phyloP scores from a whole-genome alignment of 2,329 filamentous ascomycete species.

The Paecilomyces niveus region DNA sequence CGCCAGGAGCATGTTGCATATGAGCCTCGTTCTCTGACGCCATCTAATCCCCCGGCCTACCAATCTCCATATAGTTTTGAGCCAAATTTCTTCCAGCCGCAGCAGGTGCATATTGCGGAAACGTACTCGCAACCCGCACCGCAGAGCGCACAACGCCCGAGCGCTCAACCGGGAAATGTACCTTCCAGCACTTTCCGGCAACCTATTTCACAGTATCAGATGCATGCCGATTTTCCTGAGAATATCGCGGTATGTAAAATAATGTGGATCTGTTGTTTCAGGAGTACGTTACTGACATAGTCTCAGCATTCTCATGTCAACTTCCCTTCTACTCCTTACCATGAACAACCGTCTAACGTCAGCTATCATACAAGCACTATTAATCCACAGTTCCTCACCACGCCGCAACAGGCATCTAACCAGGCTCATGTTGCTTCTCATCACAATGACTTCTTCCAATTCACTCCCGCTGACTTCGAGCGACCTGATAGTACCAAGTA shows the following conservation, averaged over 20 bases:
- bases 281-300: slow-evolving; percentile 7
- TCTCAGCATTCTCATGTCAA: slow-evolving; percentile 19
- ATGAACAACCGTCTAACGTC: slow-evolving; percentile 13
- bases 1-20: slow-evolving; percentile 23
- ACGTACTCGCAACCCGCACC: slow-evolving; percentile 18
- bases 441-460: slow-evolving; percentile 21
- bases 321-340: slow-evolving; percentile 23
- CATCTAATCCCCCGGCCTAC: slow-evolving; percentile 24
- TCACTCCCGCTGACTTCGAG: slow-evolving; percentile 19
- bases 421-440: slow-evolving; percentile 14
- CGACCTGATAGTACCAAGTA: slow-evolving; percentile 21
- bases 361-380: slow-evolving; percentile 27
- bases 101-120: slow-evolving; percentile 20
- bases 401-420: slow-evolving; percentile 16
- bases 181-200: background rate
- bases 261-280: background rate
- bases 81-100: slow-evolving; percentile 23
- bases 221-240: slow-evolving; percentile 19
- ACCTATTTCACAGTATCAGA: slow-evolving; percentile 17
- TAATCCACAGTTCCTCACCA: slow-evolving; percentile 32
- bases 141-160: slow-evolving; percentile 11
- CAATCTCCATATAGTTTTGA: slow-evolving; percentile 23
- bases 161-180: slow-evolving; percentile 10
- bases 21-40: slow-evolving; percentile 19
- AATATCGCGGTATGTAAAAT: slow-evolving; percentile 16